A percentile compares a stretch with the other conserved stretches of the same genome.
Conservation (phyloP, 805 yeast genomes). For the Nematodospora valgi region DNA sequence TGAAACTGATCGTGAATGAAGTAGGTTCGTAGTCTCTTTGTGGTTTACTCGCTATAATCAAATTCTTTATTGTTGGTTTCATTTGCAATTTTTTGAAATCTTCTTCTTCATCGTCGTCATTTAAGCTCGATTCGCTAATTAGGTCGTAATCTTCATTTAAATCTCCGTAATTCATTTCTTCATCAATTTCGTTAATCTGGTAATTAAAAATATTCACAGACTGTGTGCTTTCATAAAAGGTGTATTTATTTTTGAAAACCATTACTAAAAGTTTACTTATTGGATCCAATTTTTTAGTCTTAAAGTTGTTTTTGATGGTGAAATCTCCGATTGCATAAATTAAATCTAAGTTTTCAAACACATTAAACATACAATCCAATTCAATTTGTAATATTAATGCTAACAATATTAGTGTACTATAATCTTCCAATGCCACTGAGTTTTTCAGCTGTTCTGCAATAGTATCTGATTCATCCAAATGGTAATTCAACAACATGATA, state of each 20-base stretch:
- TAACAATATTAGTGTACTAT: constrained; percentile 31
- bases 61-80: constrained; percentile 23
- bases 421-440: constrained; percentile 14
- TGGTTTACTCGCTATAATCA: constrained; percentile 10
- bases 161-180: constrained; percentile 44
- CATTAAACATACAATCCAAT: constrained; percentile 34
- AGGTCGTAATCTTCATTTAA: constrained; percentile 35
- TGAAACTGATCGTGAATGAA: constrained; percentile 28
- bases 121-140: constrained; percentile 15
- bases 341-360: constrained; percentile 41
- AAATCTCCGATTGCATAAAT: constrained; percentile 40
- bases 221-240: constrained; percentile 47
- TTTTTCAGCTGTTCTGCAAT: constrained; percentile 11
- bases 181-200: constrained; percentile 32
- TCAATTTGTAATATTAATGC: constrained; percentile 36
- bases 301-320: constrained; percentile 18
- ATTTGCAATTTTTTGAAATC: constrained; percentile 12
- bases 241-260: constrained; percentile 28
- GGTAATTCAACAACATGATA: constrained; percentile 34
- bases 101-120: constrained; percentile 13
- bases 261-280: constrained; percentile 24
- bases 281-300: constrained; percentile 12
- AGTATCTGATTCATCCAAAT: constrained; percentile 39
- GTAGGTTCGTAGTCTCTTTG: constrained; percentile 15
- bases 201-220: constrained; percentile 47